Base-by-base conservation (phyloP, 2,329 filamentous ascomycete species). In the Stagonosporopsis vannaccii region DNA sequence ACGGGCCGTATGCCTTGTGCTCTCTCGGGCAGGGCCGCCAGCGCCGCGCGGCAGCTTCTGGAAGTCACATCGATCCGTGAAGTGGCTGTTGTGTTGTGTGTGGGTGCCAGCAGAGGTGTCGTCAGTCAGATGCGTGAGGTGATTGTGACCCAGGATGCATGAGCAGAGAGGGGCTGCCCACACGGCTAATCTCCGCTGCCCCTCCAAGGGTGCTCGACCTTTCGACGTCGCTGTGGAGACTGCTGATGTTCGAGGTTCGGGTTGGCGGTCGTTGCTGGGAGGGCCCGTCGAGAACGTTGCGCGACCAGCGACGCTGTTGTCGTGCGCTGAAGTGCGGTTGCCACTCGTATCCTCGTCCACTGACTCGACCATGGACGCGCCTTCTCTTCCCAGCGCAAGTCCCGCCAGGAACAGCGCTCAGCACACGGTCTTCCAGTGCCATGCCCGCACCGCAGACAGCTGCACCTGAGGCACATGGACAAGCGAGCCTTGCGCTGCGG, bases 1-100 rank as follows among this genome's bases (percentile, higher is more conserved):
- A 44, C 47, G 47, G 43, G 42, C 55, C 59, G 61, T 58, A 66
- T 54, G 59, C 61, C 40, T 63, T 61, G 39, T 51, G 59, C 43
- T 56, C 53, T 55, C 15, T 53, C 47, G 61, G 56, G 49, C 46
- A 56, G 46, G 28, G 43, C 57, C 54, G 51, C 17, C 43, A 51
- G 48, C 56, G 55, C 58, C 47, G 51, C 62, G 45, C 30, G 58
- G 50, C 50, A 49, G 45, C 56, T 67, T 66, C 55, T 63, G 47
- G 56, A 65, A 63, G 45, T n/a, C 52, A 33, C 42, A 25, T 59
- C 54, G 59, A 66, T 61, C 33, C 39, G 45, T 32, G 35, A 57
- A 45, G 43, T 55, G 55, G 46, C 48, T 60, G 42, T 40, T 30
- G 45, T 37, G 45, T 35, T 12, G 30, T 32, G 30, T 8, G 13